These are phyloP conservation scores for Colletotrichum lindemuthianum DNA, from an alignment of 2,329 filamentous ascomycete species.

Conservation along the genomic window DNA sequence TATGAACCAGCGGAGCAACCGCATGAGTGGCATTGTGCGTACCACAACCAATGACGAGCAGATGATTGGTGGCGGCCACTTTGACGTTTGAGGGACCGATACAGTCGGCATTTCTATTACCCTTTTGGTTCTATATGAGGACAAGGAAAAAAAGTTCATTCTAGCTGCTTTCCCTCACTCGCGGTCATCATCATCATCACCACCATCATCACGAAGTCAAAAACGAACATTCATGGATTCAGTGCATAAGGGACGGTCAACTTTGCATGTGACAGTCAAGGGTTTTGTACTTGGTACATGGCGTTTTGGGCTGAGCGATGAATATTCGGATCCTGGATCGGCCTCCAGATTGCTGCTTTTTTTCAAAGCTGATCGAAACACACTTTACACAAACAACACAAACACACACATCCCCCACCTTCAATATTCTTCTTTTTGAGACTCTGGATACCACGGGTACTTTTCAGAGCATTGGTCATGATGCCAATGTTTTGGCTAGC, in stretches of 20 bases:
- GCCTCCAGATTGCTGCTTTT: slow-evolving; percentile 31
- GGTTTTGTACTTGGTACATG: slow-evolving; percentile 32
- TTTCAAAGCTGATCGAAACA: slow-evolving; percentile 29
- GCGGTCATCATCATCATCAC: slow-evolving; percentile 3
- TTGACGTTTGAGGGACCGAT: slow-evolving; percentile 64
- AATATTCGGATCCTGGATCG: slow-evolving; percentile 30
- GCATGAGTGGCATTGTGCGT: slow-evolving; percentile 73
- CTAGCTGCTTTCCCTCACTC: slow-evolving; percentile 13
- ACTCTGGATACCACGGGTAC: slow-evolving; percentile 7
- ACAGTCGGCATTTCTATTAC: slow-evolving; percentile 3
- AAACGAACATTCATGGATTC: slow-evolving; percentile 37
- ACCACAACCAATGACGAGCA: slow-evolving; percentile 68
- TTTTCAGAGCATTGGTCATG: slow-evolving; percentile 9
- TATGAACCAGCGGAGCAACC: slow-evolving; percentile 62
- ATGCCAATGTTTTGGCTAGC: slow-evolving; percentile 1
- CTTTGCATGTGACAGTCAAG: slow-evolving; percentile 35
- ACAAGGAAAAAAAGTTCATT: slow-evolving; percentile 27
- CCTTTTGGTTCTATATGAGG: slow-evolving; percentile 22
- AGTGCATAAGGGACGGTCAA: slow-evolving; percentile 37
- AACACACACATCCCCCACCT: neutral
- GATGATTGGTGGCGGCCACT: slow-evolving; percentile 70
- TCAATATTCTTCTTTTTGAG: slow-evolving; percentile 12
- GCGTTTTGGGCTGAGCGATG: slow-evolving; percentile 36
- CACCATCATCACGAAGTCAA: slow-evolving; percentile 31
- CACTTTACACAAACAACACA: neutral